Evolutionary conservation across 1,139 yeast species (phyloP).

Genomic region (Taphrina confusa): DNA sequence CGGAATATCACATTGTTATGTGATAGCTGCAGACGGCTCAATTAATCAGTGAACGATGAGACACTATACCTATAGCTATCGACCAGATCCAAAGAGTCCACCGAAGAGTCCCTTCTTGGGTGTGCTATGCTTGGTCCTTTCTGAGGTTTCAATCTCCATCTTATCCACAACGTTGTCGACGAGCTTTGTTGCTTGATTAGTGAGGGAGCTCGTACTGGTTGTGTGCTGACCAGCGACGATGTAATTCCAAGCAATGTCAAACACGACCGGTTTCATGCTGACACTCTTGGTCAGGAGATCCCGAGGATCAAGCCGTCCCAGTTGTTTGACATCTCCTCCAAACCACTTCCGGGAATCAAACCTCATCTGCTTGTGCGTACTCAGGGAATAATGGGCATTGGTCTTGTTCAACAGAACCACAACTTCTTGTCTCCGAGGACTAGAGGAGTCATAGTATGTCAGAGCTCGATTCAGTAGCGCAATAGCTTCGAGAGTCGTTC

Average conservation of each 20-base stretch:
- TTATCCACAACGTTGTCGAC: neutral
- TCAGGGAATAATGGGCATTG: slow-evolving; percentile 16
- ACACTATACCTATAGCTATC: too few species aligned
- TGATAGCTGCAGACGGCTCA: too few species aligned
- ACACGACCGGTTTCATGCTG: slow-evolving; percentile 24
- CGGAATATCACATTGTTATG: too few species aligned
- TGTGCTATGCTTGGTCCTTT: neutral
- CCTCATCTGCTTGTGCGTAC: neutral
- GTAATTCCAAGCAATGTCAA: slow-evolving; percentile 33
- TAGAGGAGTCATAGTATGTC: neutral
- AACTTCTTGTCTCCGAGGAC: neutral
- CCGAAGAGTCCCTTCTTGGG: slow-evolving; percentile 14
- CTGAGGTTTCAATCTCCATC: neutral
- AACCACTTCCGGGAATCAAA: slow-evolving; percentile 15
- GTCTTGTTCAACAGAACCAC: slow-evolving; percentile 5
- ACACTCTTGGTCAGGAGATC: slow-evolving; percentile 5
- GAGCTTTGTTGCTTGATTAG: neutral
- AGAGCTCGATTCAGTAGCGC: slow-evolving; percentile 22
- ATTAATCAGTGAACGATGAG: too few species aligned
- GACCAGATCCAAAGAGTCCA: slow-evolving; percentile 16
- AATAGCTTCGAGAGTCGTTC: slow-evolving; percentile 23
- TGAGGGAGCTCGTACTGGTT: neutral
- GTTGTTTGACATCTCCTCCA: slow-evolving; percentile 21
- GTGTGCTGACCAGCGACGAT: slow-evolving; percentile 11
- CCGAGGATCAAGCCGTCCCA: neutral